Base-by-base conservation (phyloP, 768 basidiomycete genomes). In the Panus rudis region DNA sequence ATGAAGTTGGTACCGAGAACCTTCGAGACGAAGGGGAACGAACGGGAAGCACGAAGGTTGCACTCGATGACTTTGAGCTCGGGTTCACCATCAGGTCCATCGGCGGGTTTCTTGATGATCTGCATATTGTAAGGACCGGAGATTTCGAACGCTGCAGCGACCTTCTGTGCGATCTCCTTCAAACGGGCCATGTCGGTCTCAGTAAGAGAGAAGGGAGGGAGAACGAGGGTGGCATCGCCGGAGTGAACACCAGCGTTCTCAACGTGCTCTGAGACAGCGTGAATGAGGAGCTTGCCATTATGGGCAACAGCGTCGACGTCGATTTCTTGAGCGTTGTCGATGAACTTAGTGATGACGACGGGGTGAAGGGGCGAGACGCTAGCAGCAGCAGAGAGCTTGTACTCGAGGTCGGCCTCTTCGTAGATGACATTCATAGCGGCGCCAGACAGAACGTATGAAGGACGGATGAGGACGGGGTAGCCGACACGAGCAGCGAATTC, bases 61-160 rank as follows among this genome's bases (percentile, higher is more conserved):
- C 96, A 99, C 65, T 99, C 96, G 52, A 99, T 99, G 51, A 98
- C 96, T 71, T 94, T 98, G 52, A 98, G 79, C 44, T 80, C 75
- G 20, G 79, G 71, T 46, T 79, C 72, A 40, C 74, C 66, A 13
- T 62, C 59, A 19, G 71, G 71, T 7, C 6, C 16, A 7, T 14
- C n/a, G 4, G 71, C 70, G 2, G 76, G 64, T 61, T 91, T 90
- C 60, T 87, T 80, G 68, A 99, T 98, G 63, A 99, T 79, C 64
- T 99, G 96, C 93, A 99, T 99, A 64, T 99, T 99, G 81, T 81
- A 99, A 6, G 96, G 96, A 26, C 96, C 96, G 21, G 92, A 96
- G 41, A 99, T 98, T 56, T 96, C 74, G 65, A 98, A 96, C 8
- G 92, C 96, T 28, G 73, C 71, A 25, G 92, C 94, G 48, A 99